Evolutionary conservation across 2,329 filamentous ascomycete genomes (phyloP).

Genomic region (Tolypocladium ovalisporum): DNA sequence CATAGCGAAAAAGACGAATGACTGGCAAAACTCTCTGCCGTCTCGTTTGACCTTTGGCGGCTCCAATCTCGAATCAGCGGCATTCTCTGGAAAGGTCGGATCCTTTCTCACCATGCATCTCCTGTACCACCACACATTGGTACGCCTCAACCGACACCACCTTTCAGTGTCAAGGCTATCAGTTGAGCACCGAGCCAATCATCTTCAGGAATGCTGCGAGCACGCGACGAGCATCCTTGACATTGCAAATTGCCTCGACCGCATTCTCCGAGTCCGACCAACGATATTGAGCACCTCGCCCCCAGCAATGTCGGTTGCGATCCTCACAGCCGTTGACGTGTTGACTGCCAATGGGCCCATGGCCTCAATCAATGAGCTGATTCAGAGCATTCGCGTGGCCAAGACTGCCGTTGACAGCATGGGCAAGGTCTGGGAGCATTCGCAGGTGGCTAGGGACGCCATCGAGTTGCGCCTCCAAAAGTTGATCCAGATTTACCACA

Average conservation of each 20-base stretch:
- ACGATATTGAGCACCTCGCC: constrained; percentile 32
- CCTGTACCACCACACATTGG: constrained; percentile 52
- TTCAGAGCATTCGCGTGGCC: constrained; percentile 42
- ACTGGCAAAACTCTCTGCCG: constrained; percentile 50
- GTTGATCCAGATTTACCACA: constrained; percentile 20
- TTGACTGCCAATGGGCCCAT: constrained; percentile 49
- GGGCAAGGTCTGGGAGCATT: constrained; percentile 48
- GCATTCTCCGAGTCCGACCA: constrained; percentile 20
- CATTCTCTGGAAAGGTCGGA: constrained; percentile 41
- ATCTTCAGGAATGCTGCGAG: constrained; percentile 35
- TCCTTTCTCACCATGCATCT: constrained; percentile 55
- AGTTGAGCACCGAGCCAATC: constrained; percentile 27
- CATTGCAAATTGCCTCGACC: constrained; percentile 30
- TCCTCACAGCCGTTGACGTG: constrained; percentile 55
- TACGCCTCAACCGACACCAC: constrained; percentile 55
- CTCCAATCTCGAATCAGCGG: constrained; percentile 45
- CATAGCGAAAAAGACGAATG: constrained; percentile 39
- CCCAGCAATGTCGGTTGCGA: constrained; percentile 52
- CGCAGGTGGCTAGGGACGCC: constrained; percentile 35
- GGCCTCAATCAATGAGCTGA: constrained; percentile 35
- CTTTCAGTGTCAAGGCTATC: constrained; percentile 27
- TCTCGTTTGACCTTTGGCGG: constrained; percentile 40
- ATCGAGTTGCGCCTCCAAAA: constrained; percentile 28
- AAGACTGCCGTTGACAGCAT: constrained; percentile 45
- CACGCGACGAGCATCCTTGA: constrained; percentile 42